Evolutionary conservation across 169 alveolate species (phyloP).

Genomic region (Plasmodium fragile): DNA sequence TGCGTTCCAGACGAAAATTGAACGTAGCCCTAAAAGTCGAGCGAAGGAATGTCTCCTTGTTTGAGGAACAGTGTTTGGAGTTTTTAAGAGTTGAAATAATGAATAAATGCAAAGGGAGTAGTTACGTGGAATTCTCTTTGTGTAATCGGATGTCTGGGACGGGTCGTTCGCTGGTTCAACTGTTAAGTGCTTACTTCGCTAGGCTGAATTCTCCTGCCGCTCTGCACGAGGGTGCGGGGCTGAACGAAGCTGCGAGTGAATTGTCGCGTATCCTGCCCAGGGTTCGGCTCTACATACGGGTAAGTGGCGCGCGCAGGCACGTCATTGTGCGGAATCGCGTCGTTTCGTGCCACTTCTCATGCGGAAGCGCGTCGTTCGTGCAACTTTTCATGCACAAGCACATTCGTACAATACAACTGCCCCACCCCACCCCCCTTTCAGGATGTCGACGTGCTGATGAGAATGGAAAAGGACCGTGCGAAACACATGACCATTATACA

Average conservation of each 20-base stretch:
- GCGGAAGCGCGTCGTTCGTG: neutral
- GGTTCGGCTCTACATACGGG: slow-evolving; percentile 31
- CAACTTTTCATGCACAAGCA: neutral
- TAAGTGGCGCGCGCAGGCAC: neutral
- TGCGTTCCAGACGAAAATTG: slow-evolving; percentile 6
- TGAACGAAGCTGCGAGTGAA: slow-evolving; percentile 31
- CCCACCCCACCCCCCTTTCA: neutral
- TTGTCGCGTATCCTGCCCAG: slow-evolving; percentile 34
- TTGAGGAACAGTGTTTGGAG: slow-evolving; percentile 10
- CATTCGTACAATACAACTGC: neutral
- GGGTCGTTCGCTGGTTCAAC: neutral
- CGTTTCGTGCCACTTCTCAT: neutral
- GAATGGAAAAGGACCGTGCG: neutral
- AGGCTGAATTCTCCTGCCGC: neutral
- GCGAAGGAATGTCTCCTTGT: slow-evolving; percentile 13
- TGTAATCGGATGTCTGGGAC: slow-evolving; percentile 1
- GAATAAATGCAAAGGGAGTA: slow-evolving; percentile 32
- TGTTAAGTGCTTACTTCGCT: slow-evolving; percentile 13
- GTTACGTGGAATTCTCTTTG: slow-evolving; percentile 1
- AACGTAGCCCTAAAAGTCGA: slow-evolving; percentile 21
- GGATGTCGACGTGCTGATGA: slow-evolving; percentile 37
- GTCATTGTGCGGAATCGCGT: no score
- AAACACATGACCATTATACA: slow-evolving; percentile 11
- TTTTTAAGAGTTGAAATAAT: slow-evolving; percentile 19
- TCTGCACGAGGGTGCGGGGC: slow-evolving; percentile 16